These are phyloP conservation scores for Fusarium marasasianum DNA, from an alignment of 2,329 filamentous ascomycete species.

Conservation along the genomic window DNA sequence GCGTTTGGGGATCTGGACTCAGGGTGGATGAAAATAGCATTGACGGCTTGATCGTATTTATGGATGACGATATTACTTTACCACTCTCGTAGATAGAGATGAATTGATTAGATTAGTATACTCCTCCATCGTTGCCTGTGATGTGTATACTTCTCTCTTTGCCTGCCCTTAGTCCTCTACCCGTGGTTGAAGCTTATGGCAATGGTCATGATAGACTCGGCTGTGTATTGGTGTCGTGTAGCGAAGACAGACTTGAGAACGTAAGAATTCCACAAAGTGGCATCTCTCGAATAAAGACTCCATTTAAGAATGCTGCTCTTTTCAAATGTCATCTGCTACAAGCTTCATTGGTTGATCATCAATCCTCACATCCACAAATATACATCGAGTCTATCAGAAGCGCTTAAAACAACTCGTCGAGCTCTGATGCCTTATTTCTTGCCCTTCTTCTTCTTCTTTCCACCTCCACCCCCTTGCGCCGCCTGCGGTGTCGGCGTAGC, in stretches of 20 bases:
- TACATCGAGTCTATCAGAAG: not conserved
- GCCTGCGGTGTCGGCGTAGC: slow-evolving; percentile 41
- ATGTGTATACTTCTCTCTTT: not conserved
- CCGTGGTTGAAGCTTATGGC: not conserved
- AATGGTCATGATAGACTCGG: not conserved
- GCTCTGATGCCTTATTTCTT: slow-evolving; percentile 57
- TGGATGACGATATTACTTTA: slow-evolving; percentile 42
- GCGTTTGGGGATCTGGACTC: slow-evolving; percentile 36
- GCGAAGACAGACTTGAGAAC: not conserved
- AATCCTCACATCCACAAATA: not conserved
- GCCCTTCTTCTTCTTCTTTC: slow-evolving; percentile 67
- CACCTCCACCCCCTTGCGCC: slow-evolving; percentile 48
- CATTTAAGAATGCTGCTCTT: not conserved
- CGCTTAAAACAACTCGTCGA: not conserved
- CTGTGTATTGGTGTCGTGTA: not conserved
- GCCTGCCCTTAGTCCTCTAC: not conserved
- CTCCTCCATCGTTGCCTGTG: not conserved
- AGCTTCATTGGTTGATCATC: not conserved
- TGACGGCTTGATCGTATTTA: slow-evolving; percentile 36
- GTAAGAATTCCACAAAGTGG: not conserved
- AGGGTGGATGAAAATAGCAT: slow-evolving; percentile 40
- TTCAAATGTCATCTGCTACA: not conserved
- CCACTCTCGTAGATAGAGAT: slow-evolving; percentile 34
- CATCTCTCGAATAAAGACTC: not conserved
- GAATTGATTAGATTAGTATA: slow-evolving; percentile 30